Percentiles rank a stretch among this genome's conserved stretches.
These are phyloP conservation scores for Neurospora africana DNA, from an alignment of 495 filamentous ascomycete species.

Conservation along the genomic window DNA sequence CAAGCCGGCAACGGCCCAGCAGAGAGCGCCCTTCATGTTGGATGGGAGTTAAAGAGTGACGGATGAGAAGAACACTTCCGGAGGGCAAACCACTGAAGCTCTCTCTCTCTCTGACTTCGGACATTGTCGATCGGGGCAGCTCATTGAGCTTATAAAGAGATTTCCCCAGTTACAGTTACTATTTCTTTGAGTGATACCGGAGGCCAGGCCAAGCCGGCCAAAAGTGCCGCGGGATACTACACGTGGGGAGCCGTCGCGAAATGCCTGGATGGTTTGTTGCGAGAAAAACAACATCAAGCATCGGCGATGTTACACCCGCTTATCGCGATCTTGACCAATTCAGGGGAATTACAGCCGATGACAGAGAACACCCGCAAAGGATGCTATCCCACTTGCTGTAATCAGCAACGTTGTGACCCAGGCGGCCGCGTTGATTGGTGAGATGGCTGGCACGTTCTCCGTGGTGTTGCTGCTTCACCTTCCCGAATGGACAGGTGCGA, in stretches of 20 bases:
- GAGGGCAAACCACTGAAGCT: background rate
- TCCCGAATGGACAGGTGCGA: slow-evolving; percentile 12
- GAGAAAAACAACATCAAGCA: background rate
- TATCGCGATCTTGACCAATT: slow-evolving; percentile 1
- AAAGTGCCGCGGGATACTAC: background rate
- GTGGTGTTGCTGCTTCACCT: slow-evolving; percentile 2
- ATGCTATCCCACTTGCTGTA: background rate
- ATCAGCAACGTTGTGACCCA: background rate
- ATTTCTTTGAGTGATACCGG: background rate
- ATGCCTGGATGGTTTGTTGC: background rate
- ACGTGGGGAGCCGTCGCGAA: background rate
- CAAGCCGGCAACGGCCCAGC: slow-evolving; percentile 13
- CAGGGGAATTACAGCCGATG: background rate
- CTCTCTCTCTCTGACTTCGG: background rate
- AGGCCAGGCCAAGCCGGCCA: background rate
- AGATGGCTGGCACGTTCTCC: slow-evolving; percentile 6
- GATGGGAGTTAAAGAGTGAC: slow-evolving; percentile 5
- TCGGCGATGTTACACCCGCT: background rate
- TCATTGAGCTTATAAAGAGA: background rate
- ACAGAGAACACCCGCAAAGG: background rate
- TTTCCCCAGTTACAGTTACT: background rate
- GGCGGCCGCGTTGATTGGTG: background rate
- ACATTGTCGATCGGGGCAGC: background rate
- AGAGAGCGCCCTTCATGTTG: slow-evolving; percentile 8
- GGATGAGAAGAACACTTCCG: background rate